A percentile compares a stretch with the other conserved stretches of the same genome.
Conservation (phyloP, 1,139 yeast species). For the Meyerozyma carpophila region DNA sequence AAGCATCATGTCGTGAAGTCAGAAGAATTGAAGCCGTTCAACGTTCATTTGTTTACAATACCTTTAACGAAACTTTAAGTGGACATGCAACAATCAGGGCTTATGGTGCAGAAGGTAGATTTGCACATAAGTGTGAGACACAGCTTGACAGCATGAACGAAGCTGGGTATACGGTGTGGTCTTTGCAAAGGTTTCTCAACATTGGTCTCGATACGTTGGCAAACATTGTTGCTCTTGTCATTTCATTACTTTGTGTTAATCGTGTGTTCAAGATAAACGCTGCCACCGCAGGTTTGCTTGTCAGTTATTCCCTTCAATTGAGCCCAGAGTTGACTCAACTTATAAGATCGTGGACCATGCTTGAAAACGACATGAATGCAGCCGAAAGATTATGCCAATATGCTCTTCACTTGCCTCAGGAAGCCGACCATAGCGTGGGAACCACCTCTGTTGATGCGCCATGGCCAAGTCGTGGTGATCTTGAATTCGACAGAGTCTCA, state of each 20-base stretch:
- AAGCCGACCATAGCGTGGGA: constrained; percentile 5
- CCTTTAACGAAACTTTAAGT: constrained; percentile 67
- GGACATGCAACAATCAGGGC: constrained; percentile 72
- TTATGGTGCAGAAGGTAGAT: constrained; percentile 45
- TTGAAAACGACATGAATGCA: constrained; percentile 13
- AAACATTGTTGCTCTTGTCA: constrained; percentile 6
- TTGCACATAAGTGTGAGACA: constrained; percentile 42
- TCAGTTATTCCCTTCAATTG: constrained; percentile 12
- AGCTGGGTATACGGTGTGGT: constrained; percentile 61
- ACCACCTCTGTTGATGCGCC: neutral
- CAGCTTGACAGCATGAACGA: constrained; percentile 64
- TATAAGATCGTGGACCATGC: constrained; percentile 11
- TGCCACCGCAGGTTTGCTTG: constrained; percentile 12
- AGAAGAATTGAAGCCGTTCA: constrained; percentile 77
- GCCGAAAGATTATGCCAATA: constrained; percentile 13
- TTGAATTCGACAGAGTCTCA: constrained; percentile 13
- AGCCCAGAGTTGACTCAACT: constrained; percentile 11
- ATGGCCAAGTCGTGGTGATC: constrained; percentile 16
- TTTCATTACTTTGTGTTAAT: constrained; percentile 11
- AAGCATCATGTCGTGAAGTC: constrained; percentile 72
- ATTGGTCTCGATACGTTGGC: constrained; percentile 47
- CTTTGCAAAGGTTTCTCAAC: constrained; percentile 77
- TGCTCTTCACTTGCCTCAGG: constrained; percentile 12
- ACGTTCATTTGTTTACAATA: constrained; percentile 72
- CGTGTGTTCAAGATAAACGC: constrained; percentile 11